These are phyloP conservation scores for Zoysia matrella DNA, from an alignment of 202 grass and related monocot species.

Conservation along the genomic window DNA sequence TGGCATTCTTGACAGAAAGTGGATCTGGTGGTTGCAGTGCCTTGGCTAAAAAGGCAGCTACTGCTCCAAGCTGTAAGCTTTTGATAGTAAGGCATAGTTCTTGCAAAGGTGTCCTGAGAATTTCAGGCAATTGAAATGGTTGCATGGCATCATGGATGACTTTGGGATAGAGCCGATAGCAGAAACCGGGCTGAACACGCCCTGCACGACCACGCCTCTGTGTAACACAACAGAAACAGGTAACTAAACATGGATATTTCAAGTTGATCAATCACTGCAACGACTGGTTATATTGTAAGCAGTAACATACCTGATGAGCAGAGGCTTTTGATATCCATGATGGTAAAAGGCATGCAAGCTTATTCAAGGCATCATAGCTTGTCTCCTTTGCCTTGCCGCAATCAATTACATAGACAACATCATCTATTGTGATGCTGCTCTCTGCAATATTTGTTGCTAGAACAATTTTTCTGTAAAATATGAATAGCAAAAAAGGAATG, in stretches of 20 bases:
- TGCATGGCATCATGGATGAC: conserved; percentile 86
- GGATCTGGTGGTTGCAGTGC: conserved; percentile 89
- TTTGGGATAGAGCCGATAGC: conserved; percentile 96
- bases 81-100: conserved; percentile 97
- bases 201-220: conserved; percentile 95
- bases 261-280: conserved; percentile 7
- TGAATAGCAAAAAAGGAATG: conserved; percentile 16
- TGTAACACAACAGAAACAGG: conserved; percentile 35
- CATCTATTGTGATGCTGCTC: conserved; percentile 98
- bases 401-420: conserved; percentile 98
- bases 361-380: conserved; percentile 99
- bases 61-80: conserved; percentile 83
- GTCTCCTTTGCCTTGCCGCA: conserved; percentile 99
- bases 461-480: conserved; percentile 92
- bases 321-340: conserved; percentile 99
- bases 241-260: conserved; percentile 15
- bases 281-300: neutral
- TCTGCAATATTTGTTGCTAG: conserved; percentile 97
- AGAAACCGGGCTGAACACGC: conserved; percentile 81
- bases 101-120: conserved; percentile 96
- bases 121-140: conserved; percentile 98
- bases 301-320: conserved; percentile 80
- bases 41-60: conserved; percentile 85
- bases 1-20: conserved; percentile 91
- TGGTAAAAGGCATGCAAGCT: conserved; percentile 87